A percentile compares a stretch with the other conserved stretches of the same genome.
Evolutionary conservation across 139 green algal genomes (phyloP).

Genomic region (Ettlia oleoabundans): DNA sequence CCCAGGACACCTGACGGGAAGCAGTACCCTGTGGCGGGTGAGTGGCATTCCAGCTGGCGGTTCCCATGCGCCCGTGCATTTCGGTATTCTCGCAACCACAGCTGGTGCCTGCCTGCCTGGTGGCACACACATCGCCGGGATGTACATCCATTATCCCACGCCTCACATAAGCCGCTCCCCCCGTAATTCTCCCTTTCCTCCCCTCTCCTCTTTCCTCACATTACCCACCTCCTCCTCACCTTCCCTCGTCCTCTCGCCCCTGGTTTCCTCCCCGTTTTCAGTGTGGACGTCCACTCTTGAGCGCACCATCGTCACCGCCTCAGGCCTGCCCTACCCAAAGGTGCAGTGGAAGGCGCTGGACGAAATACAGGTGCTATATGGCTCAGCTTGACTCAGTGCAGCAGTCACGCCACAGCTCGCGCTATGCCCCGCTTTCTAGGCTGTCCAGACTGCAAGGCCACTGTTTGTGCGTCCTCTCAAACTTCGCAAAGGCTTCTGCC

Average conservation of each 20-base stretch:
- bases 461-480: too few species aligned
- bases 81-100: too few species aligned
- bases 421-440: too few species aligned
- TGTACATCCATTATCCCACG: too few species aligned
- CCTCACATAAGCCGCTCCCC: too few species aligned
- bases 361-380: conserved; percentile 85
- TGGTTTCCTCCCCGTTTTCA: background rate
- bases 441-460: too few species aligned
- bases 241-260: background rate
- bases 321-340: conserved; percentile 86
- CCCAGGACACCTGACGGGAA: conserved; percentile 55
- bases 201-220: background rate
- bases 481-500: too few species aligned
- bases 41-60: too few species aligned
- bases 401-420: too few species aligned
- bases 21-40: conserved; percentile 64
- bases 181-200: too few species aligned
- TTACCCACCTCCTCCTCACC: background rate
- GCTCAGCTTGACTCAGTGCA: too few species aligned
- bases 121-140: too few species aligned
- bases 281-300: conserved; percentile 95
- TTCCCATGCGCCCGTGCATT: background rate
- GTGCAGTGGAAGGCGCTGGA: conserved; percentile 92
- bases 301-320: conserved; percentile 92
- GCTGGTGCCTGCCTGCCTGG: background rate